Evolutionary conservation across 1,284 basidiomycete genomes (phyloP).

Genomic region (Cryptococcus wingfieldii): DNA sequence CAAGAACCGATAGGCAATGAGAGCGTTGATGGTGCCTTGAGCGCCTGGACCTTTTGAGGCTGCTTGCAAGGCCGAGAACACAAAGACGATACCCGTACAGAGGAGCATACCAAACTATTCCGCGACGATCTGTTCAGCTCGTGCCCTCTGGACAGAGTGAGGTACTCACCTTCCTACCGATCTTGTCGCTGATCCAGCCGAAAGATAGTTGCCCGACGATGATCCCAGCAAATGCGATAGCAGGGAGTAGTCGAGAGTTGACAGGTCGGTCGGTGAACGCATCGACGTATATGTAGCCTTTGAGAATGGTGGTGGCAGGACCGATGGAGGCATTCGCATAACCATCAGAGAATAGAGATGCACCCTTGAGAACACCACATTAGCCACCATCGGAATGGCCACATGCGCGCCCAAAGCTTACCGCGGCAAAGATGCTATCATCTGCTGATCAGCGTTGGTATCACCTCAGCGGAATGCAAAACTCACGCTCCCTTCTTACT

Average conservation of each 20-base stretch:
- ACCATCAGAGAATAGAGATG: conserved; percentile 83
- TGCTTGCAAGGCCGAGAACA: conserved; percentile 76
- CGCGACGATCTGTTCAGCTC: conserved; percentile 35
- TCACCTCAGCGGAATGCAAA: background rate
- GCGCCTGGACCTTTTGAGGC: conserved; percentile 67
- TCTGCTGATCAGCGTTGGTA: background rate
- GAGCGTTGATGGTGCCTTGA: conserved; percentile 57
- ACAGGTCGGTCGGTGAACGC: conserved; percentile 55
- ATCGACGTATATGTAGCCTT: conserved; percentile 59
- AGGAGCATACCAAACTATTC: conserved; percentile 55
- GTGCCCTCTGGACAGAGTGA: conserved; percentile 18
- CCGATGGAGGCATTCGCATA: conserved; percentile 78
- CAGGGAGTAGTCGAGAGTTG: conserved; percentile 60
- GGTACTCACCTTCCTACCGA: conserved; percentile 81
- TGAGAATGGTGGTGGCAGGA: conserved; percentile 55
- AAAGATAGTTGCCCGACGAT: conserved; percentile 59
- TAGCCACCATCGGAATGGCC: background rate
- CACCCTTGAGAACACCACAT: conserved; percentile 53
- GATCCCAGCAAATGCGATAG: conserved; percentile 71
- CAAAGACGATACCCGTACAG: conserved; percentile 68
- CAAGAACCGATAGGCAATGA: conserved; percentile 70
- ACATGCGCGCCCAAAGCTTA: conserved; percentile 5
- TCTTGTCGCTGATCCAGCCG: conserved; percentile 71
- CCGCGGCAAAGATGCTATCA: conserved; percentile 32
- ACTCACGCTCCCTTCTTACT: conserved; percentile 31